phyloP scores from a whole-genome alignment of 2,329 filamentous ascomycete genomes.

The Stemphylium beticola region DNA sequence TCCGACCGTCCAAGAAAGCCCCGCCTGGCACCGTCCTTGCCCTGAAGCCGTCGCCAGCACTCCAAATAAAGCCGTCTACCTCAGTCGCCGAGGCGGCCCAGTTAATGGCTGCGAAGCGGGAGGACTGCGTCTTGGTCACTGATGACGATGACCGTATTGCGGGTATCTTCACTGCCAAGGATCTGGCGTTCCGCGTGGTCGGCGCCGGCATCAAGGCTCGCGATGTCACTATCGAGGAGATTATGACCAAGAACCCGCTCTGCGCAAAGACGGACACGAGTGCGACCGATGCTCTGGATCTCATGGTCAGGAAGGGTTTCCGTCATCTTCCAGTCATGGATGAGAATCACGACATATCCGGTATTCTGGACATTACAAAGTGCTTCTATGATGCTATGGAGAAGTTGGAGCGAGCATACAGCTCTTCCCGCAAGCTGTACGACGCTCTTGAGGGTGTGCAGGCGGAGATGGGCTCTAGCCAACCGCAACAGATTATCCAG shows the following conservation, averaged over 20 bases:
- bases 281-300: slow-evolving; percentile 92
- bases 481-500: slow-evolving; percentile 98
- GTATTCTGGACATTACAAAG: slow-evolving; percentile 97
- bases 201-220: slow-evolving; percentile 87
- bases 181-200: slow-evolving; percentile 95
- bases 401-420: slow-evolving; percentile 96
- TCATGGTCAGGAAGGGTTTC: slow-evolving; percentile 99
- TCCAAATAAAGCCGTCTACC: slow-evolving; percentile 95
- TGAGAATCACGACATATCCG: slow-evolving; percentile 98
- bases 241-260: slow-evolving; percentile 99
- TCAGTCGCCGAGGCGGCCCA: slow-evolving; percentile 96
- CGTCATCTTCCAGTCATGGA: slow-evolving; percentile 98
- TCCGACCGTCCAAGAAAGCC: slow-evolving; percentile 87
- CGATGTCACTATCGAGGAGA: slow-evolving; percentile 92
- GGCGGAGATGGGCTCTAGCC: slow-evolving; percentile 91
- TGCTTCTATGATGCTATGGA: slow-evolving; percentile 99
- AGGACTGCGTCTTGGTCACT: slow-evolving; percentile 96
- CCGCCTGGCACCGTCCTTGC: slow-evolving; percentile 95
- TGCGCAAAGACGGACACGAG: slow-evolving; percentile 98
- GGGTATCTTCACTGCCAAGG: slow-evolving; percentile 98
- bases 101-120: slow-evolving; percentile 97
- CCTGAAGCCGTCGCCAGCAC: slow-evolving; percentile 90
- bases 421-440: slow-evolving; percentile 96
- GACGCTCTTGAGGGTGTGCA: slow-evolving; percentile 97
- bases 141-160: slow-evolving; percentile 98